These are phyloP conservation scores for Naganishia vaughanmartiniae DNA, from an alignment of 768 basidiomycete genomes.

Conservation along the genomic window DNA sequence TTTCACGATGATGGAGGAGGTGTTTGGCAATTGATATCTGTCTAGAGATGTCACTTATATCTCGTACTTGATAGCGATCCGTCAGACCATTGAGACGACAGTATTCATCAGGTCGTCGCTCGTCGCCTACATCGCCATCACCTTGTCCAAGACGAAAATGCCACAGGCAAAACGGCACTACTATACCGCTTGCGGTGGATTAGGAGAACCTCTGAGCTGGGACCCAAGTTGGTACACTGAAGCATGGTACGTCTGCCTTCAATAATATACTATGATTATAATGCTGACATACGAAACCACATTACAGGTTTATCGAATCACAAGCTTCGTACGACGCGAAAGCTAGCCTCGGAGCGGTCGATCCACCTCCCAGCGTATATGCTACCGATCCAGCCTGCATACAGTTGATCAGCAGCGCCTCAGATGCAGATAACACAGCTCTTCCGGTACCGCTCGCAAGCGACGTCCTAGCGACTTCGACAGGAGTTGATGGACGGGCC, in stretches of 20 bases:
- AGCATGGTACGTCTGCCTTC: not conserved
- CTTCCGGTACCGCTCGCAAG: not conserved
- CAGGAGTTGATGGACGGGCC: not conserved
- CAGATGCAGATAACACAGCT: not conserved
- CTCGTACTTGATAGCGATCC: not conserved
- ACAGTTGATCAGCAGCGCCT: not conserved
- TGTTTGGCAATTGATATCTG: too few relatives aligned
- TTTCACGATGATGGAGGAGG: too few relatives aligned
- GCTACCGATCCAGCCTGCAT: constrained; percentile 19
- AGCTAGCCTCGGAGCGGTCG: constrained; percentile 14
- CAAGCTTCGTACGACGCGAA: constrained; percentile 18
- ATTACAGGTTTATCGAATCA: constrained; percentile 14
- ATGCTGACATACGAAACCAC: not conserved
- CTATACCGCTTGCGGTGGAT: constrained; percentile 23
- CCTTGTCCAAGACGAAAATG: not conserved
- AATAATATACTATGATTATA: not conserved
- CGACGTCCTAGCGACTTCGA: not conserved
- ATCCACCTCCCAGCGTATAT: constrained; percentile 20
- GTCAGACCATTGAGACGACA: not conserved
- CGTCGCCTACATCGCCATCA: not conserved
- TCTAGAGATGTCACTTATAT: too few relatives aligned
- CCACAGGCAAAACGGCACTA: constrained; percentile 8
- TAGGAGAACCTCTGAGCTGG: constrained; percentile 16
- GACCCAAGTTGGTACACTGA: constrained; percentile 13
- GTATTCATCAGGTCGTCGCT: not conserved